Evolutionary conservation across 495 filamentous ascomycete genomes (phyloP).

Genomic region (Annulohypoxylon bovei): DNA sequence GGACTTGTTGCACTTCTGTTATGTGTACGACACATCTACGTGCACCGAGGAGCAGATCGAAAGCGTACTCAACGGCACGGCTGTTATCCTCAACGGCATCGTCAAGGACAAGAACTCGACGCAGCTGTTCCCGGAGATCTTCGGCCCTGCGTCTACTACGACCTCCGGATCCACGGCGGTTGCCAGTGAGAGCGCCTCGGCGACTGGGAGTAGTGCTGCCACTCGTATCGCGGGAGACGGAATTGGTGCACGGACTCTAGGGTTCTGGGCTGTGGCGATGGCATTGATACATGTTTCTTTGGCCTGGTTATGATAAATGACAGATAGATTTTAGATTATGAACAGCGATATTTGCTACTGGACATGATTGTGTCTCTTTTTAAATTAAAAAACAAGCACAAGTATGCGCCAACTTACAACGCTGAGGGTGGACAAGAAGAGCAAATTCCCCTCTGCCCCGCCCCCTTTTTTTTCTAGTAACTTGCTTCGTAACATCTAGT

Average conservation of each 20-base stretch:
- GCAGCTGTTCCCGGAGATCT: slow-evolving; percentile 45
- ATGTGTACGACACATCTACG: slow-evolving; percentile 62
- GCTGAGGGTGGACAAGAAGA: too few relatives aligned
- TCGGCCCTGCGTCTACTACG: slow-evolving; percentile 45
- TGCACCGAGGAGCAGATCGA: slow-evolving; percentile 63
- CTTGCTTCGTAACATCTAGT: too few relatives aligned
- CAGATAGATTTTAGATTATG: background rate
- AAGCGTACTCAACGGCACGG: slow-evolving; percentile 56
- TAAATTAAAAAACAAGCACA: too few relatives aligned
- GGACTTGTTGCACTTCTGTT: slow-evolving; percentile 63
- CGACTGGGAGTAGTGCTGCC: slow-evolving; percentile 19
- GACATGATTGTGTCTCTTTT: too few relatives aligned
- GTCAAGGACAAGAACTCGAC: slow-evolving; percentile 59
- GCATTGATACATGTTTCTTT: slow-evolving; percentile 5
- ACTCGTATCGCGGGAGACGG: background rate
- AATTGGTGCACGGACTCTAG: slow-evolving; percentile 3
- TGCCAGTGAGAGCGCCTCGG: slow-evolving; percentile 39
- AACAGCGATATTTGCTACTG: background rate
- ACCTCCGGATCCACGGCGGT: slow-evolving; percentile 41
- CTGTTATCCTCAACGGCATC: slow-evolving; percentile 59
- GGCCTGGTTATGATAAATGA: background rate
- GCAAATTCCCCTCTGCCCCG: too few relatives aligned
- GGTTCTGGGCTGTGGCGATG: slow-evolving; percentile 7
- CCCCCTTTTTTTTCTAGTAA: too few relatives aligned
- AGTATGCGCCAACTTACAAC: too few relatives aligned